These are phyloP conservation scores for Cordyceps fumosorosea DNA, from an alignment of 2,329 filamentous ascomycete genomes.

Conservation along the genomic window DNA sequence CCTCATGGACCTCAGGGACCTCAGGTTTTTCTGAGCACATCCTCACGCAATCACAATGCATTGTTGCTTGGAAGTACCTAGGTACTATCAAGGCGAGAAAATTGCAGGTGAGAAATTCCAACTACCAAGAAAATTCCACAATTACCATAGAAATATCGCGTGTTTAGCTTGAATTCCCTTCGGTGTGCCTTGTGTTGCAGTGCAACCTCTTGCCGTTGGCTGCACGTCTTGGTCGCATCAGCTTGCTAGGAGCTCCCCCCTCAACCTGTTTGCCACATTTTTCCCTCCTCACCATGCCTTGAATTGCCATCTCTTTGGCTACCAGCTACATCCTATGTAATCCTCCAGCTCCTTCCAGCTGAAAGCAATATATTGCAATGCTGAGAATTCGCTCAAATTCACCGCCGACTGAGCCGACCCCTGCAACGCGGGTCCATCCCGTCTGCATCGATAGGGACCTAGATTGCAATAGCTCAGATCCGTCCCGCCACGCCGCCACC, in stretches of 20 bases:
- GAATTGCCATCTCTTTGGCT: neutral
- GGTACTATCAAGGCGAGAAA: neutral
- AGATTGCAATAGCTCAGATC: constrained; percentile 9
- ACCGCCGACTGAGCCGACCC: neutral
- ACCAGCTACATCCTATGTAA: neutral
- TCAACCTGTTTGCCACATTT: neutral
- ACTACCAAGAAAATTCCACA: neutral
- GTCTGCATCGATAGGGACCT: constrained; percentile 2
- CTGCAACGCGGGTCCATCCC: neutral
- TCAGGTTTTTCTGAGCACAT: neutral
- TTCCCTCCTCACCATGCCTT: neutral
- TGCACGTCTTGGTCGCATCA: neutral
- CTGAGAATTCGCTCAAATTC: neutral
- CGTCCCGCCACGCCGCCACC: neutral
- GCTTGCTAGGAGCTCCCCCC: neutral
- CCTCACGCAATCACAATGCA: neutral
- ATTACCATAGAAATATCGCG: neutral
- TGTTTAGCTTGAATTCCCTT: neutral
- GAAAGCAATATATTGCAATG: neutral
- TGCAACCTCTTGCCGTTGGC: neutral
- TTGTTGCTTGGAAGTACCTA: neutral
- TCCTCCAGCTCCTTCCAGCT: neutral
- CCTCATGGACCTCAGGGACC: neutral
- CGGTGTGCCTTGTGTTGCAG: neutral
- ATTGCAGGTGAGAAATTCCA: neutral